Conservation (phyloP, 2,329 filamentous ascomycete genomes). For the Diaporthe destruens region DNA sequence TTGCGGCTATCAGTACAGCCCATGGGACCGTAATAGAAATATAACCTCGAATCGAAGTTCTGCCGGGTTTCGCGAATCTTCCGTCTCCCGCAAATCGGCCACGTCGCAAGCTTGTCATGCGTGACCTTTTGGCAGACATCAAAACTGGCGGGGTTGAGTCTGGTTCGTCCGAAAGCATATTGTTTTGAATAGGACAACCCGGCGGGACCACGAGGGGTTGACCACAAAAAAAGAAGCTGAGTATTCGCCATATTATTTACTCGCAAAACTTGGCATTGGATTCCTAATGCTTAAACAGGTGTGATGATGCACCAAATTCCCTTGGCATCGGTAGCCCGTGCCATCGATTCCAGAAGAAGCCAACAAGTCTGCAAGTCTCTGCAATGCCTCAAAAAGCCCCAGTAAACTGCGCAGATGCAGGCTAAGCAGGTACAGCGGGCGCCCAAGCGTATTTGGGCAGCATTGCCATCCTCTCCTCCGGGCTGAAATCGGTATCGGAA, state of each 20-base stretch:
- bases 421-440: slow-evolving; percentile 20
- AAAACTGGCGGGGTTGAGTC: too few relatives aligned
- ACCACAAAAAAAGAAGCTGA: background rate
- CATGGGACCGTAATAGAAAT: too few relatives aligned
- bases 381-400: background rate
- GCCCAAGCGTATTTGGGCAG: slow-evolving; percentile 78
- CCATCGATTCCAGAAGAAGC: background rate
- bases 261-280: background rate
- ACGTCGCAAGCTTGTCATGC: too few relatives aligned
- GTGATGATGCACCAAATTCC: background rate
- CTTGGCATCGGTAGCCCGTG: background rate
- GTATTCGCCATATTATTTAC: background rate
- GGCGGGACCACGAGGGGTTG: background rate
- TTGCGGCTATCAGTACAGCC: background rate
- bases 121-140: too few relatives aligned
- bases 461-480: slow-evolving; percentile 89
- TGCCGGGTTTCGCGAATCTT: too few relatives aligned
- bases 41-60: too few relatives aligned
- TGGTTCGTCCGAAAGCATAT: background rate
- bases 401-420: background rate
- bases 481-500: slow-evolving; percentile 81
- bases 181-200: background rate
- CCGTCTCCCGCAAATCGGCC: too few relatives aligned
- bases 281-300: background rate
- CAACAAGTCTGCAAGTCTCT: background rate